Evolutionary conservation across 2,329 filamentous ascomycete species (phyloP).

Genomic region (Pseudogymnoascus sp.): DNA sequence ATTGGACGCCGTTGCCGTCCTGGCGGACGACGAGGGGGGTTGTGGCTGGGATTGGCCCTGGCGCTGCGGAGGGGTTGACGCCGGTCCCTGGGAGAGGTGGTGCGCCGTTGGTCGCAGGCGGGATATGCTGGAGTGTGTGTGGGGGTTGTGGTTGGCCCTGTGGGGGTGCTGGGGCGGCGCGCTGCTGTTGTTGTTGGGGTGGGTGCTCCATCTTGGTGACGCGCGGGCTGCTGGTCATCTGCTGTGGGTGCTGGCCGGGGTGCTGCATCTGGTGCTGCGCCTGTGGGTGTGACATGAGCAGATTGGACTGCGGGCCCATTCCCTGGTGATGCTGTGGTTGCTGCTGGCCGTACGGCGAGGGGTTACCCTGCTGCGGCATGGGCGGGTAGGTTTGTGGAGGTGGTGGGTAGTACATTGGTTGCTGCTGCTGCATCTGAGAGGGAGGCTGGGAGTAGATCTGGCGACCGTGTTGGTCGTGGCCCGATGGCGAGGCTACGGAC

Average conservation of each 20-base stretch:
- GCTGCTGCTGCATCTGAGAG: slow-evolving; percentile 71
- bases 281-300: slow-evolving; percentile 58
- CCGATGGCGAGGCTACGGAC: slow-evolving; percentile 81
- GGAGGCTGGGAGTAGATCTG: slow-evolving; percentile 75
- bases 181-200: slow-evolving; percentile 53
- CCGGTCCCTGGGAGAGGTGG: slow-evolving; percentile 38
- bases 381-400: slow-evolving; percentile 50
- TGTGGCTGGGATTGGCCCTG: slow-evolving; percentile 92
- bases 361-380: slow-evolving; percentile 54
- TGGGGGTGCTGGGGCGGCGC: slow-evolving; percentile 41
- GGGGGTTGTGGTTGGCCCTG: slow-evolving; percentile 34
- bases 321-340: slow-evolving; percentile 44
- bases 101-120: slow-evolving; percentile 35
- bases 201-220: slow-evolving; percentile 56
- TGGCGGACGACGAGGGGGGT: slow-evolving; percentile 90
- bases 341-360: slow-evolving; percentile 55
- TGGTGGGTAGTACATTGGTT: slow-evolving; percentile 66
- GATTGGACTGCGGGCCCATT: slow-evolving; percentile 56
- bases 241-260: slow-evolving; percentile 42
- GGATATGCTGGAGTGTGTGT: slow-evolving; percentile 35
- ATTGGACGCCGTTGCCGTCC: slow-evolving; percentile 93
- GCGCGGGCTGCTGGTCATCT: slow-evolving; percentile 54
- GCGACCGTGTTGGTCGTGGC: slow-evolving; percentile 77
- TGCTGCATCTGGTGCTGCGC: slow-evolving; percentile 53
- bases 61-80: slow-evolving; percentile 82